Percentiles rank a stretch among this genome's conserved stretches.
These are phyloP conservation scores for Melocanna baccifera DNA, from an alignment of 176 grass and related monocot species.

Conservation along the genomic window DNA sequence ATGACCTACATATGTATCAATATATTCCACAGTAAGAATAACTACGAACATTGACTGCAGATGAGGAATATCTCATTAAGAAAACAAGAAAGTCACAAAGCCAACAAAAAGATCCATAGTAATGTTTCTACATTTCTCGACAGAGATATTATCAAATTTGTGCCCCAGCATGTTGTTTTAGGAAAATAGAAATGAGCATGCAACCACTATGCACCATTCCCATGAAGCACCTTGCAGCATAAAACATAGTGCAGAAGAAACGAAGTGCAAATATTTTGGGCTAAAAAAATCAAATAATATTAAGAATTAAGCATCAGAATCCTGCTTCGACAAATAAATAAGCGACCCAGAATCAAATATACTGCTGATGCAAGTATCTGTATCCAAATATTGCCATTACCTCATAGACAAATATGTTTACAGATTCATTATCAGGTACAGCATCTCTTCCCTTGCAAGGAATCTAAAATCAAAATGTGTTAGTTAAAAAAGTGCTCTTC, in stretches of 20 bases:
- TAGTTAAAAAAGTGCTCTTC: not conserved
- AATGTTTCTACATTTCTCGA: not conserved
- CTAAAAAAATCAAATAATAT: not conserved
- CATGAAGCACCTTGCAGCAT: conserved; percentile 2
- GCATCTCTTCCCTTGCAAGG: conserved; percentile 87
- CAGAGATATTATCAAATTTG: not conserved
- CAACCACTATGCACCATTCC: conserved; percentile 8
- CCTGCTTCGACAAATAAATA: not conserved
- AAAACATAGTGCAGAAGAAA: not conserved
- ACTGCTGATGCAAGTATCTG: not conserved
- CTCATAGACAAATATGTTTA: conserved; percentile 81
- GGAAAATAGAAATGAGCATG: not conserved
- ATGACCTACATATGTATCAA: not conserved
- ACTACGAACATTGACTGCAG: conserved; percentile 1
- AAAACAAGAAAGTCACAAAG: conserved; percentile 8
- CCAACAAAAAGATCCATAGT: not conserved
- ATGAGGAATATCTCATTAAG: not conserved
- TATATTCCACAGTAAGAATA: conserved; percentile 4
- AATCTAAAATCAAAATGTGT: conserved; percentile 59
- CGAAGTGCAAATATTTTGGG: not conserved
- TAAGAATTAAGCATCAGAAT: not conserved
- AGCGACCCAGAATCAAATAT: not conserved
- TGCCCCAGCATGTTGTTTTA: not conserved
- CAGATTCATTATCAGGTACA: conserved; percentile 92
- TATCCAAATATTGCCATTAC: conserved; percentile 39